These are phyloP conservation scores for Yarrowia galli DNA, from an alignment of 1,139 yeast genomes.

Conservation along the genomic window DNA sequence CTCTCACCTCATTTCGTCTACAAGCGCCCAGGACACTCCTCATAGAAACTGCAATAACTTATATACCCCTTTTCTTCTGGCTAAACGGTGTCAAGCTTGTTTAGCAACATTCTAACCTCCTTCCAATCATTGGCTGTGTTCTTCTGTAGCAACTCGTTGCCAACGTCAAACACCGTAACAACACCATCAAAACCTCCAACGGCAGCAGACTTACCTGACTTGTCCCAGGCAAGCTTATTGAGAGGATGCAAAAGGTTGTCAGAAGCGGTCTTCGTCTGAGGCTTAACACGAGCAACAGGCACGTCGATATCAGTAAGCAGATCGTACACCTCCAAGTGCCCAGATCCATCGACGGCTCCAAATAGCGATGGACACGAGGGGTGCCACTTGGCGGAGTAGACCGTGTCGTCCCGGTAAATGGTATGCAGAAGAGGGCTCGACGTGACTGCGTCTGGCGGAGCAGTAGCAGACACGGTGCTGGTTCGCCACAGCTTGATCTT, in stretches of 20 bases:
- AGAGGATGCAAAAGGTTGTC: constrained; percentile 43
- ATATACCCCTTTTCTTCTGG: neutral
- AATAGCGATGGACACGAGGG: constrained; percentile 58
- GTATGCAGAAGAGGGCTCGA: constrained; percentile 43
- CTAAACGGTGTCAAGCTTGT: constrained; percentile 18
- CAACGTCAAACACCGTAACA: constrained; percentile 49
- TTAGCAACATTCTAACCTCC: constrained; percentile 13
- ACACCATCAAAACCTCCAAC: constrained; percentile 53
- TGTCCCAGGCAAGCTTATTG: constrained; percentile 48
- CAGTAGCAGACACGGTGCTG: constrained; percentile 13
- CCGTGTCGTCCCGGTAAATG: constrained; percentile 54
- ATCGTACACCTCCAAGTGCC: constrained; percentile 65
- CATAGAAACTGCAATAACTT: neutral
- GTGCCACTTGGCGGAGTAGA: constrained; percentile 56
- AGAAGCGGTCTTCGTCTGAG: constrained; percentile 38
- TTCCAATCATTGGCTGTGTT: constrained; percentile 37
- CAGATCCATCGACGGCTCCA: constrained; percentile 58
- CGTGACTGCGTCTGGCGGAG: constrained; percentile 11
- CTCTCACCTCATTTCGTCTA: too few species aligned
- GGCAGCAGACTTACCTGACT: constrained; percentile 48
- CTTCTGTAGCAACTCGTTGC: constrained; percentile 42
- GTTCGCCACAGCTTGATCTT: constrained; percentile 53
- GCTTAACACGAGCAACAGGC: constrained; percentile 52
- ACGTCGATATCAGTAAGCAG: constrained; percentile 53
- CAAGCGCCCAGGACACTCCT: too few species aligned